phyloP scores from a whole-genome alignment of 108 stramenopile species.

The Chaetoceros tenuissimus region DNA sequence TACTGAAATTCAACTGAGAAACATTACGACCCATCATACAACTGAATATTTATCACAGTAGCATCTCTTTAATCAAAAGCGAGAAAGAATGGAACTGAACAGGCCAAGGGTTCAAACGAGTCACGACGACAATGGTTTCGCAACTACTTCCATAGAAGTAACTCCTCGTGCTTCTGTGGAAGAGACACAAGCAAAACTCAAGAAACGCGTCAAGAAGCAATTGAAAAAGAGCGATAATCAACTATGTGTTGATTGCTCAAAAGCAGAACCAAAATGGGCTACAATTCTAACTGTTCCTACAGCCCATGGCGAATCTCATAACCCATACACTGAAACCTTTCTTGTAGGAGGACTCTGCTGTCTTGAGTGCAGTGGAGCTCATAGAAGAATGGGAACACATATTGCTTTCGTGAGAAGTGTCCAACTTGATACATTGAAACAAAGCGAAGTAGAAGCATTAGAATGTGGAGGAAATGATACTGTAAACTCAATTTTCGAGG shows the following conservation, averaged over 20 bases:
- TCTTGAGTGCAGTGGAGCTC: constrained; percentile 86
- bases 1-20: no score
- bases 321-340: neutral
- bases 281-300: neutral
- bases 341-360: constrained; percentile 23
- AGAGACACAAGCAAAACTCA: neutral
- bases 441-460: constrained; percentile 49
- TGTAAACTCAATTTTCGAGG: constrained; percentile 61
- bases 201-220: neutral
- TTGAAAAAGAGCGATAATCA: neutral
- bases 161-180: neutral
- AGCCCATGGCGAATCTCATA: neutral
- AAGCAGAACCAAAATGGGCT: neutral
- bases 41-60: no score
- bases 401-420: constrained; percentile 82
- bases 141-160: neutral
- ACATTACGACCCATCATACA: no score
- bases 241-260: neutral
- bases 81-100: no score
- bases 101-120: no score
- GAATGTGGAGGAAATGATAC: constrained; percentile 57
- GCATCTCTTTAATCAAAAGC: no score
- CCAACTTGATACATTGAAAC: constrained; percentile 45
- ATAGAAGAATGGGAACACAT: constrained; percentile 84
- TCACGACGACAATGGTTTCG: no score